Evolutionary conservation across 805 yeast genomes (phyloP), one percentile per base, ranked within the genome.

Genomic region (Alloascoidea africana): DNA sequence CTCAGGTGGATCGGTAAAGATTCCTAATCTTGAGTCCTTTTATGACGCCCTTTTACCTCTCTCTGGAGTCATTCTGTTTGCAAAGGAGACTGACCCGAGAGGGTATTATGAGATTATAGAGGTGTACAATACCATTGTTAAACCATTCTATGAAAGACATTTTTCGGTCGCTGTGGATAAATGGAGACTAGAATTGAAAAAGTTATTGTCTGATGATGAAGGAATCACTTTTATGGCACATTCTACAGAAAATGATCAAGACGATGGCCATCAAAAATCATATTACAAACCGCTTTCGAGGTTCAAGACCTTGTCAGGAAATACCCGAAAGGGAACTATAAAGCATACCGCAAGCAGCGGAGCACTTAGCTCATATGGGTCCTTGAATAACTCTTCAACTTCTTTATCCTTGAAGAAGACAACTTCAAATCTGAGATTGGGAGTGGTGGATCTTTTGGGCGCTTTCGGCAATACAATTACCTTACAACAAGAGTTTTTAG

Each of bases 1-100:
- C 13, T 6, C 40, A 3, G 39, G 32, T n/a, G 36, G 36, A 32
- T 41, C 45, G 1, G 37, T 52, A 5, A 59, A 55, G 34, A 36
- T 40, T 4, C 32, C 38, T 18, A 8, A 8, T 23, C n/a, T 23
- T 8, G 30, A 23, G 13, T 23, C n/a, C 8, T 23, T 23, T 23
- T 23, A 23, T n/a, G 30, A 23, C n/a, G 30, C n/a, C n/a, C n/a
- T 23, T 17, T 36, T 71, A 38, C 60, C 66, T 1, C 64, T 64
- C 36, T 55, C 70, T 11, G 73, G 76, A 0, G 47, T 73, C 17
- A 54, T 70, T 1, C 56, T 74, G 1, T 78, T 78, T 48, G 64
- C 78, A 16, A 80, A 76, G 43, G 73, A 71, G 36, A 59, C 72
- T 3, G 70, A 80, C 2, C 54, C 57, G 0, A 54, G 54, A 2